Evolutionary conservation across 2,329 filamentous ascomycete species (phyloP), one percentile per base, ranked within the genome.

Genomic region (Diaporthe velutina): DNA sequence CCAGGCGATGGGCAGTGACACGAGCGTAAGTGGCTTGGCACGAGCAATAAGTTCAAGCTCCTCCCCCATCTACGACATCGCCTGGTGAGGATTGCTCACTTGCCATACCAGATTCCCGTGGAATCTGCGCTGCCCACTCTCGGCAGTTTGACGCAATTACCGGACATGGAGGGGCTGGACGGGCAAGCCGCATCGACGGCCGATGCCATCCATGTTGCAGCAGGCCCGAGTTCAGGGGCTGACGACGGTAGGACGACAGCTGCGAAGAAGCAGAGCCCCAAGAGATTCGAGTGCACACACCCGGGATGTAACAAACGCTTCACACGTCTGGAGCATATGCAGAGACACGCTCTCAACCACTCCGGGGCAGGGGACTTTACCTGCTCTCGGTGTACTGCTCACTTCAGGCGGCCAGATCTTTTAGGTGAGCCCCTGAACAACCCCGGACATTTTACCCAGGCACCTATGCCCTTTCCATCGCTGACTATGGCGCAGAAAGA

Each of bases 331-430:
- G 90, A 91, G 79, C 90, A 91, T 80, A 83, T 91, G 67, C 88
- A 90, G 75, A 85, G 90, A 19, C 90, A 92, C 81, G 84, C 86
- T 30, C 82, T 91, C 70, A 91, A 91, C 77, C 90, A 91, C 9
- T 68, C 64, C 78, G 83, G 84, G n/a, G 83, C 84, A 40, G 86
- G 86, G 0, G 87, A 88, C 57, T 86, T 86, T 75, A 91, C 89
- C 4, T 93, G 91, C 78, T 81, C 86, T 67, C 83, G 90, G 78
- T 93, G 91, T 76, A 86, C 87, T 73, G 89, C 90, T 38, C 89
- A 91, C 78, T 92, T 92, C 80, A 90, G 90, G 78, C 85, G 91
- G 58, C 88, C 87, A 35, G 91, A 92, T 80, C 82, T 92, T 55
- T 81, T 91, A 73, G 88, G 90, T 89, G 83, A 82, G 85, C 66